Evolutionary conservation across 78 protist genomes (phyloP), one percentile per base, ranked within the genome.

Genomic region (Anaeramoeba flamelloides): DNA sequence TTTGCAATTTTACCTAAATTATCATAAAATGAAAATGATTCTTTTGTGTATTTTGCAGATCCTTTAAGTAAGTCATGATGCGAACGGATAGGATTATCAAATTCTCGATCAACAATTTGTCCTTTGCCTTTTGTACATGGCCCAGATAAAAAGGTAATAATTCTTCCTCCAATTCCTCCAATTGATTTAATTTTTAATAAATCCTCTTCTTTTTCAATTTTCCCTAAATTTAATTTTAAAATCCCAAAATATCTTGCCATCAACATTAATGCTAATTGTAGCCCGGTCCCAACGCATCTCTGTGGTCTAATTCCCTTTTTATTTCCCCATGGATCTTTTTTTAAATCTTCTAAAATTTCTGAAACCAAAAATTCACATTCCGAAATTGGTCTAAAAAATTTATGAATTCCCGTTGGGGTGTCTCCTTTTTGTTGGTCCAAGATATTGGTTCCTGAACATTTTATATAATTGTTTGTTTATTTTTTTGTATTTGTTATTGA

Each of bases 311-410:
- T 12, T 22, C 32, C 41, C 12, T 3, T 3, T 2, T 76, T n/a
- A 38, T 92, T 92, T 30, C 95, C 95, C 89, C 94, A 93, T 36
- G 96, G 94, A 77, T 95, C 99, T 8, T 53, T 79, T 87, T 86
- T 85, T 65, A 94, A 86, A 37, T 89, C 95, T 39, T 92, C 96
- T 31, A 96, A 3, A 76, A 92, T 89, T 3, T 87, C 17, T 0
- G 94, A 88, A 2, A 95, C 79, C 30, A 84, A 34, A 74, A 85
- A 79, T 41, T 93, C 98, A 30, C 91, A 87, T 77, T 93, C 94
- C 17, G 77, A 0, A 40, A 90, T 37, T 3, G 94, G 95, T 39
- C 85, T 88, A 3, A 95, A 33, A 90, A 94, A 96, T 32, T 91
- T 76, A 80, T n/a, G n/a, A n/a, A n/a, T n/a, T n/a, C n/a, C n/a